Evolutionary conservation across 257 asterid species (phyloP).

Genomic region (Solanum chmielewskii): DNA sequence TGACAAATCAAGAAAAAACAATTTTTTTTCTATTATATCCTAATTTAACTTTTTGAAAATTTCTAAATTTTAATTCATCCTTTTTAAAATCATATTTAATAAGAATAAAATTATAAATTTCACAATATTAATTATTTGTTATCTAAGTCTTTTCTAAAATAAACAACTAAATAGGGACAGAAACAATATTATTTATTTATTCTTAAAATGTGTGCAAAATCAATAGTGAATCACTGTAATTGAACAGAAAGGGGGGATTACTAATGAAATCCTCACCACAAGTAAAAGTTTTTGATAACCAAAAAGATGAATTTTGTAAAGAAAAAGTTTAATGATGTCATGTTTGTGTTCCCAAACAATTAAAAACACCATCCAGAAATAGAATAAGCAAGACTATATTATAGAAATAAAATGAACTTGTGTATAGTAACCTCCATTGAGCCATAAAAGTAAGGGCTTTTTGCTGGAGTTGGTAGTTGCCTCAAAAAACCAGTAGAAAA

Average conservation of each 20-base stretch:
- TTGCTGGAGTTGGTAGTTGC: constrained; percentile 27
- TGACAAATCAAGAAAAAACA: too few species aligned
- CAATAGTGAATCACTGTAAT: too few species aligned
- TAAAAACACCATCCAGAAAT: not conserved
- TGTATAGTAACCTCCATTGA: constrained; percentile 56
- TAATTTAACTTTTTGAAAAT: too few species aligned
- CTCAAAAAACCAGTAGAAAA: constrained; percentile 77
- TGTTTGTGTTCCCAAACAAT: not conserved
- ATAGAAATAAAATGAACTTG: not conserved
- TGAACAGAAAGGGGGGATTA: not conserved
- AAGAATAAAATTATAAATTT: too few species aligned
- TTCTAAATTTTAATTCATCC: too few species aligned
- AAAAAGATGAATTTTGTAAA: not conserved
- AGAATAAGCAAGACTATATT: not conserved
- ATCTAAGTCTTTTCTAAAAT: too few species aligned
- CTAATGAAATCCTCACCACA: not conserved
- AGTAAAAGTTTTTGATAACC: not conserved
- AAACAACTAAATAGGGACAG: too few species aligned
- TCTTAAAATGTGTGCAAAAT: not conserved
- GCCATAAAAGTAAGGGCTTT: constrained; percentile 63
- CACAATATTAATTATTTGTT: too few species aligned
- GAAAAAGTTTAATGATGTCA: not conserved
- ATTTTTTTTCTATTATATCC: too few species aligned
- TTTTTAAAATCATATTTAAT: too few species aligned
- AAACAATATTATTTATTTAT: too few species aligned